Conservation (phyloP, 2,329 filamentous ascomycete species). For the Ceratocystis ficicola region DNA sequence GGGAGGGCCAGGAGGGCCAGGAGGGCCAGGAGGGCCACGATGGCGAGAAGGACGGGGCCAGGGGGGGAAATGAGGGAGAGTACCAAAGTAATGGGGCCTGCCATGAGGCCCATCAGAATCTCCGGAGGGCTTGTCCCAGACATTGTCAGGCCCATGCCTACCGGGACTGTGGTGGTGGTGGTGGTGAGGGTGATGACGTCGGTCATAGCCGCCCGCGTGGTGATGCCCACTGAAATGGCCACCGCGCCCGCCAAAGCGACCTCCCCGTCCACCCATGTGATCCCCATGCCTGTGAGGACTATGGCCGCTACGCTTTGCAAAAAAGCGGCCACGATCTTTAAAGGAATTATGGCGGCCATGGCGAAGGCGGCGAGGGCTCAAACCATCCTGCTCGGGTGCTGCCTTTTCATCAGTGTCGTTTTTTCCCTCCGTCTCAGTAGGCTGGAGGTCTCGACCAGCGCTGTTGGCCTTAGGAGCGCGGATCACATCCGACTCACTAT, state of each 20-base stretch:
- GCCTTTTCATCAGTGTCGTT: conserved; percentile 20
- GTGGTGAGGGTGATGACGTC: background rate
- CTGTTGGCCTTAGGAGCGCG: background rate
- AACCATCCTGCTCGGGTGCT: conserved; percentile 24
- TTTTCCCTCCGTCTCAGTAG: background rate
- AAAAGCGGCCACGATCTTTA: conserved; percentile 25
- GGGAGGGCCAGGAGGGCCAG: background rate
- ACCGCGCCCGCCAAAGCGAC: conserved; percentile 25
- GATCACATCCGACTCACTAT: background rate
- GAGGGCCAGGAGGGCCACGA: conserved; percentile 33
- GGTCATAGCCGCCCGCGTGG: background rate
- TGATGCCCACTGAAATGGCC: conserved; percentile 24
- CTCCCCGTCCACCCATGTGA: conserved; percentile 22
- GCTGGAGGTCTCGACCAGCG: background rate
- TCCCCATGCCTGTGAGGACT: too few species aligned
- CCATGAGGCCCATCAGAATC: background rate
- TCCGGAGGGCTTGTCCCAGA: background rate
- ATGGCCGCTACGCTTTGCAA: conserved; percentile 25
- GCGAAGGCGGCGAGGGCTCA: conserved; percentile 26
- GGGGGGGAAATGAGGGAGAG: conserved; percentile 70
- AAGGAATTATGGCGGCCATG: conserved; percentile 25
- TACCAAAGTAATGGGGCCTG: conserved; percentile 37
- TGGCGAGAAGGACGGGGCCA: conserved; percentile 66
- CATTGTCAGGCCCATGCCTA: too few species aligned
- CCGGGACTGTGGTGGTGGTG: background rate